Percentiles rank a stretch among this genome's conserved stretches.
phyloP scores from a whole-genome alignment of 1,139 yeast species.

The Kodamaea derodonti region DNA sequence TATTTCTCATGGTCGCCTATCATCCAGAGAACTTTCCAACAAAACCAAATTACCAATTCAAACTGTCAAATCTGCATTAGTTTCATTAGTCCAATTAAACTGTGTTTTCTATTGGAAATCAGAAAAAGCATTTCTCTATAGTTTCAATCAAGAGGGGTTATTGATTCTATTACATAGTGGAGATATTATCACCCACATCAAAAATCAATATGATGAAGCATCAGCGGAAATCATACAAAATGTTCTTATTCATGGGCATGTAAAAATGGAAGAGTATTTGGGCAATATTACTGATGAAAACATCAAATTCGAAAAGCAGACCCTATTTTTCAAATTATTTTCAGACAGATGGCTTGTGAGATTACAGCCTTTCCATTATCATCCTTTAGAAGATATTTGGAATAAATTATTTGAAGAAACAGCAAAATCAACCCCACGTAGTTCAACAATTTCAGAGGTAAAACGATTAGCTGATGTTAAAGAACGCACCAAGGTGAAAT shows the following conservation, averaged over 20 bases:
- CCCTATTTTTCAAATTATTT: conserved; percentile 43
- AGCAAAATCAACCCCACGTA: conserved; percentile 47
- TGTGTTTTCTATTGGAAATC: conserved; percentile 56
- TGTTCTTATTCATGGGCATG: conserved; percentile 58
- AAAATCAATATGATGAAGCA: conserved; percentile 36
- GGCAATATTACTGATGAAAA: conserved; percentile 29
- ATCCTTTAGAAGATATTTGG: conserved; percentile 58
- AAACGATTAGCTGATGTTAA: conserved; percentile 66
- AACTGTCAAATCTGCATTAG: conserved; percentile 54
- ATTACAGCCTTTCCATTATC: conserved; percentile 41
- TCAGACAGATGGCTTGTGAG: conserved; percentile 54
- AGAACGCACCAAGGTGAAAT: conserved; percentile 50
- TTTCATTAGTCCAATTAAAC: conserved; percentile 61
- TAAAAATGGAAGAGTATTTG: conserved; percentile 59
- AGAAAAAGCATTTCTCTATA: conserved; percentile 48
- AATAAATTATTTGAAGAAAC: conserved; percentile 48
- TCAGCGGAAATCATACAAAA: conserved; percentile 74
- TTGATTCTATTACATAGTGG: conserved; percentile 70
- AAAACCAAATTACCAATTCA: conserved; percentile 40
- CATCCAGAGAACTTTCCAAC: conserved; percentile 43
- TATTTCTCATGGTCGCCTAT: conserved; percentile 57
- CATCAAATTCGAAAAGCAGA: conserved; percentile 24
- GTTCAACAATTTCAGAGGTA: conserved; percentile 52
- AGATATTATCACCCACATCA: conserved; percentile 59
- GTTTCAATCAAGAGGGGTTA: conserved; percentile 62